Conservation (phyloP, 495 filamentous ascomycete species). For the Corynascus novoguineensis region DNA sequence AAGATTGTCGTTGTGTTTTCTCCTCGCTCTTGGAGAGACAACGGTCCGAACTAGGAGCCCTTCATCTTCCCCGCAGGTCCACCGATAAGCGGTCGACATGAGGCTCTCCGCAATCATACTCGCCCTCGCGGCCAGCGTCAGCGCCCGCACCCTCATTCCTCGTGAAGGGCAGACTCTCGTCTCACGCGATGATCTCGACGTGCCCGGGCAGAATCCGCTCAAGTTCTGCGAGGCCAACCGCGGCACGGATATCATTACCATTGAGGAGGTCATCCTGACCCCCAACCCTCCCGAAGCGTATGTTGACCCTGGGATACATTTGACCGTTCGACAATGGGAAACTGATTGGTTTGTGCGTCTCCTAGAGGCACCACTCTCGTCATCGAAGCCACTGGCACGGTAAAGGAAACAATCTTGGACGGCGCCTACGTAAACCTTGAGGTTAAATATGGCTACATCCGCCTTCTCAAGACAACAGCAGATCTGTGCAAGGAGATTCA, state of each 20-base stretch:
- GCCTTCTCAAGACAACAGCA: constrained; percentile 67
- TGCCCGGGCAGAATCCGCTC: constrained; percentile 74
- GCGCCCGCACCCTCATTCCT: constrained; percentile 38
- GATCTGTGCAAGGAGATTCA: constrained; percentile 83
- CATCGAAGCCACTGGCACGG: constrained; percentile 69
- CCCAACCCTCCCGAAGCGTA: constrained; percentile 90
- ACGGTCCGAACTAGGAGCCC: neutral
- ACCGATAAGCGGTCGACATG: constrained; percentile 29
- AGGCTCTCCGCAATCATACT: constrained; percentile 38
- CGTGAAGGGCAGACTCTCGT: constrained; percentile 28
- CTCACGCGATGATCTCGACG: constrained; percentile 37
- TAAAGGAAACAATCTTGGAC: constrained; percentile 61
- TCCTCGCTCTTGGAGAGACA: neutral
- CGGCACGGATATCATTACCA: constrained; percentile 58
- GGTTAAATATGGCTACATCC: constrained; percentile 93
- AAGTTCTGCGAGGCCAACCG: constrained; percentile 62
- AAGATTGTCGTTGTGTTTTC: neutral
- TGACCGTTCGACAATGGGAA: neutral
- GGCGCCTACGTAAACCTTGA: constrained; percentile 73
- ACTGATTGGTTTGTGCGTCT: neutral
- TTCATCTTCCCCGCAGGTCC: neutral
- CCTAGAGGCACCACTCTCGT: constrained; percentile 69
- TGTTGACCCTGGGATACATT: constrained; percentile 30
- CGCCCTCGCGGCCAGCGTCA: constrained; percentile 36
- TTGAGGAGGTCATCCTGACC: constrained; percentile 69